A percentile compares a stretch with the other conserved stretches of the same genome.
Evolutionary conservation across 2,329 filamentous ascomycete genomes (phyloP).

Genomic region (Sporothrix curviconia): DNA sequence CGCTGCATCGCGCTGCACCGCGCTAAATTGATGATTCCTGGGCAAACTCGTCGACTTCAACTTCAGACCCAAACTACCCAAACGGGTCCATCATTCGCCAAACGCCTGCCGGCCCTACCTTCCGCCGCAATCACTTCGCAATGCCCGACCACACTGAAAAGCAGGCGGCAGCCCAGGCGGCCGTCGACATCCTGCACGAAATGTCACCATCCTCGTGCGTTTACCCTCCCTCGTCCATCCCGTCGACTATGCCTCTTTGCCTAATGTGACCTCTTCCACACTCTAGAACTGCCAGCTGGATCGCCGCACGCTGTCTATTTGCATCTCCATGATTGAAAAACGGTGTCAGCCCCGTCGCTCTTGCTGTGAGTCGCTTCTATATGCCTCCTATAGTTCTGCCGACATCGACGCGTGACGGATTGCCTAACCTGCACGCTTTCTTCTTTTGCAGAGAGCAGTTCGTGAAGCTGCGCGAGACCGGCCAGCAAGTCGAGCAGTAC

Average conservation of each 20-base stretch:
- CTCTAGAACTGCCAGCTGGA: conserved; percentile 97
- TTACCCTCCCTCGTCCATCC: neutral
- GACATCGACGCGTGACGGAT: neutral
- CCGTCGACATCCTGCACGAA: conserved; percentile 75
- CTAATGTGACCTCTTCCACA: neutral
- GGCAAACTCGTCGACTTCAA: neutral
- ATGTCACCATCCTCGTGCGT: conserved; percentile 79
- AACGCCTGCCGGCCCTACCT: neutral
- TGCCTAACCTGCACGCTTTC: neutral
- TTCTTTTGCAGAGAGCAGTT: conserved; percentile 45
- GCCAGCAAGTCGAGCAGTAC: conserved; percentile 42
- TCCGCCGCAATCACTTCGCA: neutral
- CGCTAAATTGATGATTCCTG: neutral
- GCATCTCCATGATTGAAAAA: conserved; percentile 96
- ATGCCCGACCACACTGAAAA: conserved; percentile 52
- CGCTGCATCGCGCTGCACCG: neutral
- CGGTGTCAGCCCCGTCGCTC: conserved; percentile 88
- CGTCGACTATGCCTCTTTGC: neutral
- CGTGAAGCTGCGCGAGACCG: conserved; percentile 53
- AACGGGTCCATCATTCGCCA: too few relatives aligned
- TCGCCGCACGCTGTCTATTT: conserved; percentile 83
- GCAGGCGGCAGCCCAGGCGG: conserved; percentile 71
- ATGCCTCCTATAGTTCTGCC: neutral
- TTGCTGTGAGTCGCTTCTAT: conserved; percentile 60
- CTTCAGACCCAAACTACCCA: neutral